A percentile compares a stretch with the other conserved stretches of the same genome.
Conservation (phyloP, 495 filamentous ascomycete genomes). For the Xylaria longipes region DNA sequence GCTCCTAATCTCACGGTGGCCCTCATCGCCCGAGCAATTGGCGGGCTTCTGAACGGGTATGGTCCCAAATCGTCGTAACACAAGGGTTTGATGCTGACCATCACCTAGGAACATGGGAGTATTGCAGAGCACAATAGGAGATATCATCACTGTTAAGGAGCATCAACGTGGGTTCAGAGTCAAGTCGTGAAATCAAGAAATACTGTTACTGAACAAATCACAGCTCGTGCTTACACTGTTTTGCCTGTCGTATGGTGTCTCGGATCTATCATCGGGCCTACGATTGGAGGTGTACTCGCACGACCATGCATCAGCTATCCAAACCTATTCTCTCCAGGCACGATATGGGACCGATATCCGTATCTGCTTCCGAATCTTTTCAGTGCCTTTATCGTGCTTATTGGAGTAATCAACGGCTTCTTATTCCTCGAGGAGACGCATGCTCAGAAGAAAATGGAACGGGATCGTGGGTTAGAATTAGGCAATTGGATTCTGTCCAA, state of each 20-base stretch:
- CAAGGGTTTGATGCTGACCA: conserved; percentile 24
- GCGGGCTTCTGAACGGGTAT: conserved; percentile 90
- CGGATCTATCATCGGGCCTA: conserved; percentile 83
- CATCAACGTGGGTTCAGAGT: conserved; percentile 73
- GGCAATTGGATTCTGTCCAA: conserved; percentile 74
- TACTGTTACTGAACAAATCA: conserved; percentile 33
- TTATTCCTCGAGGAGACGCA: conserved; percentile 97
- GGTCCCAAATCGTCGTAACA: conserved; percentile 32
- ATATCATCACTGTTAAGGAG: conserved; percentile 88
- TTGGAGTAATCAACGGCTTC: conserved; percentile 82
- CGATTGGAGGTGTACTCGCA: conserved; percentile 87
- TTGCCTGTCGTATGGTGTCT: conserved; percentile 99
- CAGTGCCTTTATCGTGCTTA: conserved; percentile 76
- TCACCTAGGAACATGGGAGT: conserved; percentile 81
- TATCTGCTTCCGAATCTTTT: conserved; percentile 95
- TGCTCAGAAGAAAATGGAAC: conserved; percentile 75
- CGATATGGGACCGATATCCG: conserved; percentile 82
- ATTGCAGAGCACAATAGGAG: conserved; percentile 91
- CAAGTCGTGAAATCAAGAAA: background rate
- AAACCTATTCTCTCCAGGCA: conserved; percentile 70
- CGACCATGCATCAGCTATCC: conserved; percentile 85
- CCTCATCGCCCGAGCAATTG: conserved; percentile 84
- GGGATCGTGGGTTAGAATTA: conserved; percentile 76
- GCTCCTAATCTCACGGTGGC: conserved; percentile 83
- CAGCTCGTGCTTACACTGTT: conserved; percentile 89